Evolutionary conservation across 495 filamentous ascomycete genomes (phyloP), one percentile per base, ranked within the genome.

Genomic region (Hypoxylon intermedium): DNA sequence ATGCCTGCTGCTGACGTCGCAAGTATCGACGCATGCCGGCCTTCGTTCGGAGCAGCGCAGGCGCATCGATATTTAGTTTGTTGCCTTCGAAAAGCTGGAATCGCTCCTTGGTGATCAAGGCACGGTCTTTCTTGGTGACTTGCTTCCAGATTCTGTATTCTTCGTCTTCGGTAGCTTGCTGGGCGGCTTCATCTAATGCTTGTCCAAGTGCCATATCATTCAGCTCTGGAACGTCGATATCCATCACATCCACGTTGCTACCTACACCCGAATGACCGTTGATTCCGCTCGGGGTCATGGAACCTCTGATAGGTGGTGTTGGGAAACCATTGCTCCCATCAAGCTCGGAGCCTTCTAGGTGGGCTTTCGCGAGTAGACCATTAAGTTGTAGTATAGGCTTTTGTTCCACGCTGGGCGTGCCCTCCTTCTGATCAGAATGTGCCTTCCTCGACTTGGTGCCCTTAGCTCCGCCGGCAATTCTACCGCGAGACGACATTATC

Each of bases 141-240:
- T 96, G 93, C 77, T 98, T 99, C 94, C 94, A 99, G 34, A 92
- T 90, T 69, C 95, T 95, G 77, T 93, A 96, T 63, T 96, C 93
- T 1, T 90, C 85, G 64, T 97, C 93, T 60, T 97, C 83, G 43
- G 72, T 79, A 2, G 71, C 75, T 59, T 84, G 77, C 30, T 83
- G 79, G 5, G 80, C 80, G 20, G 80, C 80, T 18, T 81, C 76
- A 9, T 75, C 76, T 44, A 83, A 71, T 5, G 80, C 81, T 43
- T 82, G 78, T 23, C 75, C 78, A 16, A 86, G 60, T 2, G 79
- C 75, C 61, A 88, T 79, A 20, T 85, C 85, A 58, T 83, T 87
- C 24, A 87, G 74, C 9, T 85, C 83, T 6, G 84, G 81, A 5
- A 83, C 89, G 65, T 96, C 92, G 41, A 91, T 84, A 31, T 97